Base-by-base conservation (phyloP, 371 early-diverging fungal genomes). In the Haplosporangium sp. region DNA sequence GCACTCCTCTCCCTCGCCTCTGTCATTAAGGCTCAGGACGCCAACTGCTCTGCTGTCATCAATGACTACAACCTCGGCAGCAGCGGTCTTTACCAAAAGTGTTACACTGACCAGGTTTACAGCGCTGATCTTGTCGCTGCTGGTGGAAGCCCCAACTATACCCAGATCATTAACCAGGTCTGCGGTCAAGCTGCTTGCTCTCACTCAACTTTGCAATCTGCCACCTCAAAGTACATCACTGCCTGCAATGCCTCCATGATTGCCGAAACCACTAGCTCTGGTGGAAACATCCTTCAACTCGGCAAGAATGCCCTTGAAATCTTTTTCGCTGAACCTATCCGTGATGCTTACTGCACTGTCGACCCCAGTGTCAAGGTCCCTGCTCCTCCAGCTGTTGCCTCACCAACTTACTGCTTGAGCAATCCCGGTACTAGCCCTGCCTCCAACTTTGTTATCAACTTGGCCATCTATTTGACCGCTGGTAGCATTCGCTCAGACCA, bases 291-390 rank as follows among this genome's bases (percentile, higher is more conserved):
- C 38, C 73, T 77, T 47, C 70, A 69, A 63, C 65, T 77, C n/a
- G 78, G 78, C 58, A 69, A 72, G 73, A 69, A 65, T 47, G 78
- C 73, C 11, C 70, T 77, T 52, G 58, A 72, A 35, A 50, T 77
- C 70, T 77, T 66, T 69, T 77, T 77, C 59, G 72, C 78, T 1
- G 53, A 48, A 35, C 78, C 78, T n/a, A 69, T 77, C 63, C 72
- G 62, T 38, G 44, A 9, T 2, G 56, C 66, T 69, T 72, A 65
- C 70, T 77, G 78, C 64, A 69, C 73, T 20, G 35, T 58, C 27
- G 78, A 77, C 44, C 72, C 72, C 65, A 39, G 53, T 13, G 72
- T 72, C 7, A n/a, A 34, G 20, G 39, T 38, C 50, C 65, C 64
- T 10, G n/a, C 48, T 40, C 50, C 65, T 35, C 67, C 71, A 9